Evolutionary conservation across 2,329 filamentous ascomycete genomes (phyloP), one percentile per base, ranked within the genome.

Genomic region (Fusarium nisikadoi): DNA sequence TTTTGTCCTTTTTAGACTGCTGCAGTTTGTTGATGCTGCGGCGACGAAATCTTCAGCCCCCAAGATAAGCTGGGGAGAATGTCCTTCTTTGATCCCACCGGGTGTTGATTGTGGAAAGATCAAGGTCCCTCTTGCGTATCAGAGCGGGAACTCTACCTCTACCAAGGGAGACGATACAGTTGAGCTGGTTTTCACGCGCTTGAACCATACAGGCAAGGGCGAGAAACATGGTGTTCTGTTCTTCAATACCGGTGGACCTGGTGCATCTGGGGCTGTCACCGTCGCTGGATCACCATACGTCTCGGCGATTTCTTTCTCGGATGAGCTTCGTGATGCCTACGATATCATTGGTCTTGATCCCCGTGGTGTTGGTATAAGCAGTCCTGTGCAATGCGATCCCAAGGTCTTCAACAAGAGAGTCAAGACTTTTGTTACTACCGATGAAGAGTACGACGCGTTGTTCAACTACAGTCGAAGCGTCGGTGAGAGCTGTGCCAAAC

Each of bases 331-430:
- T 2, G 66, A 76, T 16, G 68, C 79, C 39, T 85, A 81, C 64
- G 82, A 84, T 41, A 79, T 85, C 23, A 81, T 85, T 39, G 82
- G 83, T 0, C 83, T 85, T 33, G 84, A 85, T 50, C 83, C 83
- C 1, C 80, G 84, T 1, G 83, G 83, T 1, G 81, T 84, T 6
- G 83, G 83, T 25, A 77, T 80, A 16, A 85, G 83, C 8, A 81
- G 81, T 1, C 77, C 78, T 0, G 77, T 85, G 19, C 79, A 76
- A 27, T 85, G 84, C 63, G 84, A 85, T 29, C 73, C 74, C 3
- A 65, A 77, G 10, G 46, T 73, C 14, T 78, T 65, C 41, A 77
- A 77, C 31, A 53, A 72, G 4, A 59, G 71, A 2, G 66, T 75
- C 41, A 52, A 63, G 17, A 65, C 65, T 8, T 68, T 75, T 5